Conservation (phyloP, 331 rosid genomes). For the Acacia concinna region DNA sequence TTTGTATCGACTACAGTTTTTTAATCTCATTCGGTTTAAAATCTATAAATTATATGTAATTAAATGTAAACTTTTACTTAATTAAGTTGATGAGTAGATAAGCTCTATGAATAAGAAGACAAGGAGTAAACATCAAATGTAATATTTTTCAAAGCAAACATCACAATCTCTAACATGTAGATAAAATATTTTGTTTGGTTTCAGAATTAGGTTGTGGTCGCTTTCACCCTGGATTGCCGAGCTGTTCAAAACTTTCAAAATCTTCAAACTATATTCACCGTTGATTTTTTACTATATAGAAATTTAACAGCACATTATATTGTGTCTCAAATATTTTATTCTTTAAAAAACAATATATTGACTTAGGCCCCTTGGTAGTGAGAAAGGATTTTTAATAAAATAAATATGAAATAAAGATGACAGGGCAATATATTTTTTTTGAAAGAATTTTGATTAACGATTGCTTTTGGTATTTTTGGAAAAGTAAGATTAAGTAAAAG, state of each 20-base stretch:
- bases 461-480: too few relatives aligned
- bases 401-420: background rate
- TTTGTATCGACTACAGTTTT: background rate
- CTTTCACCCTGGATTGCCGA: slow-evolving; percentile 27
- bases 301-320: background rate
- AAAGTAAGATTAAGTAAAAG: too few relatives aligned
- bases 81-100: slow-evolving; percentile 11
- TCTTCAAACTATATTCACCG: background rate
- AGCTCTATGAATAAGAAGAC: background rate
- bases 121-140: slow-evolving; percentile 15
- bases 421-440: background rate
- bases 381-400: background rate
- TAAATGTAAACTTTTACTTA: background rate
- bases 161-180: slow-evolving; percentile 28
- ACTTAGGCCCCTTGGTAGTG: background rate
- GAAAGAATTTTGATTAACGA: too few relatives aligned
- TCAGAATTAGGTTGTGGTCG: slow-evolving; percentile 39
- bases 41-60: background rate
- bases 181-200: background rate
- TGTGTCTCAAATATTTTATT: background rate
- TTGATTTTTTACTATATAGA: background rate
- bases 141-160: slow-evolving; percentile 32
- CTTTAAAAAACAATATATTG: background rate
- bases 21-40: background rate
- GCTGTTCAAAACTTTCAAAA: background rate